Evolutionary conservation across 768 basidiomycete genomes (phyloP), one percentile per base, ranked within the genome.

Genomic region (Lentinula lateritia): DNA sequence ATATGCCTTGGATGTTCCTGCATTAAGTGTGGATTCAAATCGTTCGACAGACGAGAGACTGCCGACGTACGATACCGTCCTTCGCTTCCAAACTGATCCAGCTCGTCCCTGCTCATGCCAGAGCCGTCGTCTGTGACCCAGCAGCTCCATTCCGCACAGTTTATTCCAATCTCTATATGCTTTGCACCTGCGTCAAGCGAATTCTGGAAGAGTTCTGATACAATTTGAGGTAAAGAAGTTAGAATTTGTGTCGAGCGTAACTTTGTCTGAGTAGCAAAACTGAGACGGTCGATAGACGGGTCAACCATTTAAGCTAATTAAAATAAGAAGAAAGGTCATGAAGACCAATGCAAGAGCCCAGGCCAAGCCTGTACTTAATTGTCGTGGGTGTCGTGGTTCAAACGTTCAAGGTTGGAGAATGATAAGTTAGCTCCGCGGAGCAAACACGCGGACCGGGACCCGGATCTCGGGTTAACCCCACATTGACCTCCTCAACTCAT

Each of bases 151-250:
- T 88, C 85, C 48, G 82, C 82, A 54, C 85, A 84, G 68, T 94
- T 83, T 1, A 97, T 69, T 3, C 88, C 86, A 52, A 94, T 75
- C 45, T 90, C 86, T 55, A 98, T 78, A 20, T 80, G 78, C 15
- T 72, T 77, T 0, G 94, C 85, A 34, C 79, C 78, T 2, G 95
- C 92, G 67, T 98, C 96, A 8, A 98, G 78, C 2, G 92, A 81
- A 71, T 98, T 98, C 71, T 95, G 95, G 10, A 95, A 72, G 39
- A 98, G 83, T 72, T 98, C 94, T 1, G 87, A 87, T 20, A 95
- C 76, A 61, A 95, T 78, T 69, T 90, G 86, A 7, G 89, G 80
- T 32, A 97, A 70, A 5, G 93, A 90, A 0, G 93, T 93, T 62
- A 98, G 74, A 64, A 95, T 87, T 67, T 92, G 85, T 0, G 91